A percentile compares a stretch with the other conserved stretches of the same genome.
These are phyloP conservation scores for Boletus sp. DNA, from an alignment of 768 basidiomycete species.

Conservation along the genomic window DNA sequence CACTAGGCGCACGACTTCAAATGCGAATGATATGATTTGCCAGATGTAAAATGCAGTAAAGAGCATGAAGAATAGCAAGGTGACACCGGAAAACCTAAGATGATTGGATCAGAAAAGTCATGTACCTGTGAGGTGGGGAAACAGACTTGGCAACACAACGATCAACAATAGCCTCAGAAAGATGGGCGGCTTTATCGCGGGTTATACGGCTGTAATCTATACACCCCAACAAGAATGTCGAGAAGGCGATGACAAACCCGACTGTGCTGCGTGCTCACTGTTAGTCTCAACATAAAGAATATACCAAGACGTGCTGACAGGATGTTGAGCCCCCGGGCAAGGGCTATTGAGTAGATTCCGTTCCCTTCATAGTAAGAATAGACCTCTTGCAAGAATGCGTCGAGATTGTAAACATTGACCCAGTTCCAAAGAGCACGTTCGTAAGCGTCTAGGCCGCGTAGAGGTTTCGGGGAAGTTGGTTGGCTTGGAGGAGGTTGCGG, in stretches of 20 bases:
- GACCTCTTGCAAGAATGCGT: slow-evolving; percentile 92
- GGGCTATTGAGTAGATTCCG: slow-evolving; percentile 92
- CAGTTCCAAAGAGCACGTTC: slow-evolving; percentile 97
- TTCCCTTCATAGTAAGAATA: slow-evolving; percentile 97
- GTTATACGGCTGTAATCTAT: slow-evolving; percentile 86
- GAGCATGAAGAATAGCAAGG: slow-evolving; percentile 77
- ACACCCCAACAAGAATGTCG: slow-evolving; percentile 93
- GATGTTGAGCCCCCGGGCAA: slow-evolving; percentile 89
- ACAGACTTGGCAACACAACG: slow-evolving; percentile 83
- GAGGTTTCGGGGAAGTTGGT: slow-evolving; percentile 38
- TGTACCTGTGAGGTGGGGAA: not conserved
- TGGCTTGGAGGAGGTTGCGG: slow-evolving; percentile 22
- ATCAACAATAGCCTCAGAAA: slow-evolving; percentile 80
- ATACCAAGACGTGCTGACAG: slow-evolving; percentile 60
- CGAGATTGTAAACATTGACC: slow-evolving; percentile 98
- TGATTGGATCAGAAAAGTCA: slow-evolving; percentile 15
- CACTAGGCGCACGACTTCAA: slow-evolving; percentile 74
- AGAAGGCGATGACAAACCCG: slow-evolving; percentile 97
- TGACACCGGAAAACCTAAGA: slow-evolving; percentile 77
- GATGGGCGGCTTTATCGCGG: slow-evolving; percentile 59
- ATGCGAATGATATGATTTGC: slow-evolving; percentile 78
- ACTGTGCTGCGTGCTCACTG: slow-evolving; percentile 67
- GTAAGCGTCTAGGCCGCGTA: slow-evolving; percentile 76
- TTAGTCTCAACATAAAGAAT: slow-evolving; percentile 21
- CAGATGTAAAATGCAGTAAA: slow-evolving; percentile 88